phyloP scores from a whole-genome alignment of 805 yeast species.

The Spathaspora sp. region DNA sequence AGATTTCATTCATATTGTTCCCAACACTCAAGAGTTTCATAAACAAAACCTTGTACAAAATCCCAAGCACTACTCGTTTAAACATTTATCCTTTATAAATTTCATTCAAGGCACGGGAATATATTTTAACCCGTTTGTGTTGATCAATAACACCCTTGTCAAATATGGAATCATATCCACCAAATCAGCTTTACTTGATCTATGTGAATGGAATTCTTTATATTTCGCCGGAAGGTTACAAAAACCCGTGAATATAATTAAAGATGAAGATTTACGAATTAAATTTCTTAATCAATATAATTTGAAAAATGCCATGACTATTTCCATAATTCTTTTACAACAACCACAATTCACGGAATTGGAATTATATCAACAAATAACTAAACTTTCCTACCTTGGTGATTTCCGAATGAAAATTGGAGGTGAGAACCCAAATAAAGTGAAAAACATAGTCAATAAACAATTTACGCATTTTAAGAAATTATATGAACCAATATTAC shows the following conservation, averaged over 20 bases:
- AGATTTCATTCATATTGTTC: slow-evolving; percentile 81
- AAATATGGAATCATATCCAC: slow-evolving; percentile 86
- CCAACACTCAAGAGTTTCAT: slow-evolving; percentile 76
- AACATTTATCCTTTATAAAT: slow-evolving; percentile 16
- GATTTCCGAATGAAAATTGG: slow-evolving; percentile 82
- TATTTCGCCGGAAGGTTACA: slow-evolving; percentile 92
- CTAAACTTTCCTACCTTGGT: slow-evolving; percentile 82
- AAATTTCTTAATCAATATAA: slow-evolving; percentile 72
- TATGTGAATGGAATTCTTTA: slow-evolving; percentile 79
- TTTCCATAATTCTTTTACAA: slow-evolving; percentile 55
- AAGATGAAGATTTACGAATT: slow-evolving; percentile 55
- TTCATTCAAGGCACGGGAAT: slow-evolving; percentile 71
- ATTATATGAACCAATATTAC: slow-evolving; percentile 65
- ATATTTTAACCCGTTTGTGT: slow-evolving; percentile 88
- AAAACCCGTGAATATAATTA: slow-evolving; percentile 79
- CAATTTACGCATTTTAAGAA: slow-evolving; percentile 66
- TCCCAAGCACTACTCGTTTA: slow-evolving; percentile 76
- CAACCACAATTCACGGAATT: slow-evolving; percentile 45
- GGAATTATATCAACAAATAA: slow-evolving; percentile 72
- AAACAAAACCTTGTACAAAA: slow-evolving; percentile 59
- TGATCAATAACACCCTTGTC: slow-evolving; percentile 46
- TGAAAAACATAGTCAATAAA: slow-evolving; percentile 76
- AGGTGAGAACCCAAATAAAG: slow-evolving; percentile 91
- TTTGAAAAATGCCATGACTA: slow-evolving; percentile 69
- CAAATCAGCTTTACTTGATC: slow-evolving; percentile 58